A percentile compares a stretch with the other conserved stretches of the same genome.
Conservation (phyloP, 1,284 basidiomycete species). For the Trametes sp. region DNA sequence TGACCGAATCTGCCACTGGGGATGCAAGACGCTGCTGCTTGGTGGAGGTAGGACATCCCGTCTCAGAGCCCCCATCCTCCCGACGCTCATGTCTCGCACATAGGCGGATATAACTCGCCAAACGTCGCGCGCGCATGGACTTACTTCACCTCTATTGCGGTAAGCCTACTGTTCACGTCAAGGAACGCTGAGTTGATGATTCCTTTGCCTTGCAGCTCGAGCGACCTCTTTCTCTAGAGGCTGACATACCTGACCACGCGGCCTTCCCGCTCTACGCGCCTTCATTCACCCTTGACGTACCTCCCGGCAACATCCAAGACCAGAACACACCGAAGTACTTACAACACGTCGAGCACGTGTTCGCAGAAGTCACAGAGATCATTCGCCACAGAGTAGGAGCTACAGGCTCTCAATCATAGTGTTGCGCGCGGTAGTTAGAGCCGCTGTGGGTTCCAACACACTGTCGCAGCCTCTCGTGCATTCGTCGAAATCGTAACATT, state of each 20-base stretch:
- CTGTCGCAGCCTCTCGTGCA: background rate
- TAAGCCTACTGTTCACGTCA: slow-evolving; percentile 46
- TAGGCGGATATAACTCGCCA: slow-evolving; percentile 83
- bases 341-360: slow-evolving; percentile 16
- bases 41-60: slow-evolving; percentile 66
- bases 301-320: slow-evolving; percentile 74
- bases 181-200: no score
- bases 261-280: slow-evolving; percentile 78
- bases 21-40: slow-evolving; percentile 64
- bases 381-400: slow-evolving; percentile 6
- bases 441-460: background rate
- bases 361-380: slow-evolving; percentile 5
- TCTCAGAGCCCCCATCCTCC: slow-evolving; percentile 8
- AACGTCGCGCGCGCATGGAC: slow-evolving; percentile 90
- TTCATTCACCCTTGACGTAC: slow-evolving; percentile 82
- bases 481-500: background rate
- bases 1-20: slow-evolving; percentile 63
- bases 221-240: slow-evolving; percentile 60
- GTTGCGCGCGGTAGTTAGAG: background rate
- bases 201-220: slow-evolving; percentile 55
- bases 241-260: slow-evolving; percentile 75
- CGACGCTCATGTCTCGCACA: background rate
- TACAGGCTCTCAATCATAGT: background rate
- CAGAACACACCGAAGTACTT: slow-evolving; percentile 67
- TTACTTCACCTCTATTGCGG: slow-evolving; percentile 77